Percentiles rank a stretch among this genome's conserved stretches.
Conservation (phyloP, 371 early-diverging fungal species). For the Saksenaea oblongispora region DNA sequence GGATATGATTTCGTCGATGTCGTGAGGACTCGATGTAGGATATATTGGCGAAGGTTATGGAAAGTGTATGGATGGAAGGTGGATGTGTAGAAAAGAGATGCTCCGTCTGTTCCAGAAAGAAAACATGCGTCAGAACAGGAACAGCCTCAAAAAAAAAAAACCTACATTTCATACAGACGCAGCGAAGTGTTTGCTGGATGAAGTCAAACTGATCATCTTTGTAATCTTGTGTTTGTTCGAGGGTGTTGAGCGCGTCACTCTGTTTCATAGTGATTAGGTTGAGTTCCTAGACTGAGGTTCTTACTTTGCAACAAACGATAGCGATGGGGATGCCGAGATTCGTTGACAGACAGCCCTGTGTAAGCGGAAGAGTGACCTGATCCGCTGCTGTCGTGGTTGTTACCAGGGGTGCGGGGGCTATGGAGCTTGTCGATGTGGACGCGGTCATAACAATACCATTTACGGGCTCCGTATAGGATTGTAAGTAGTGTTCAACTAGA, state of each 20-base stretch:
- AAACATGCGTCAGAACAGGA: not conserved
- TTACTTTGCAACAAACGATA: slow-evolving; percentile 87
- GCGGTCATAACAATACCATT: slow-evolving; percentile 34
- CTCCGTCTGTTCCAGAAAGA: slow-evolving; percentile 68
- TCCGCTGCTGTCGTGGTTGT: slow-evolving; percentile 16
- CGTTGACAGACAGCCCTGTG: slow-evolving; percentile 69
- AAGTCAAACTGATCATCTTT: slow-evolving; percentile 90
- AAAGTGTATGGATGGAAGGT: slow-evolving; percentile 77
- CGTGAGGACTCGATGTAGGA: slow-evolving; percentile 74
- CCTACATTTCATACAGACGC: slow-evolving; percentile 85
- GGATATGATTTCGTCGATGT: slow-evolving; percentile 46
- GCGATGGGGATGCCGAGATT: slow-evolving; percentile 87
- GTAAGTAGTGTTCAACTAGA: slow-evolving; percentile 54
- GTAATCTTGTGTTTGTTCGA: slow-evolving; percentile 80
- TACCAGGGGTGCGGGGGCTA: slow-evolving; percentile 18
- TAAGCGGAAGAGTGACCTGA: slow-evolving; percentile 67
- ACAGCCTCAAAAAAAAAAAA: not conserved
- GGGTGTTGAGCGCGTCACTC: slow-evolving; percentile 71
- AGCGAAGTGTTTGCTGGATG: slow-evolving; percentile 89
- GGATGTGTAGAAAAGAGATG: slow-evolving; percentile 88
- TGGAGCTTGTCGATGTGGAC: slow-evolving; percentile 42
- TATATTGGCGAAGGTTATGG: slow-evolving; percentile 73
- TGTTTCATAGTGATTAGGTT: slow-evolving; percentile 21
- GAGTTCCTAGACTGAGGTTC: not conserved
- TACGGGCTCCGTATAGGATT: slow-evolving; percentile 51